phyloP scores from a whole-genome alignment of 306 rosid species.

The Malus fusca region DNA sequence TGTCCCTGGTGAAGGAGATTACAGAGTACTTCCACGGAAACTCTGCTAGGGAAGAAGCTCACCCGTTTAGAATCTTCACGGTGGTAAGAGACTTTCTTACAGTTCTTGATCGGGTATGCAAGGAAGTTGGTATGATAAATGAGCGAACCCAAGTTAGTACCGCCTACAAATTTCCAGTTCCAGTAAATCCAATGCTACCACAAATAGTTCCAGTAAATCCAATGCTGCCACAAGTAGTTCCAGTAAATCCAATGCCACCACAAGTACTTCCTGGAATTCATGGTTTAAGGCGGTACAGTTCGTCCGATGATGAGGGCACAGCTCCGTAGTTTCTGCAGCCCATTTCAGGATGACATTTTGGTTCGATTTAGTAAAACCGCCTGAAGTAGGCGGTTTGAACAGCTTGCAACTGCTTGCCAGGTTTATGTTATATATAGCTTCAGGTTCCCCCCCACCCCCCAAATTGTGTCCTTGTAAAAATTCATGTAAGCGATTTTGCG shows the following conservation, averaged over 20 bases:
- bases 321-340: constrained; percentile 30
- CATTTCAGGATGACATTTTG: constrained; percentile 19
- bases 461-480: constrained; percentile 47
- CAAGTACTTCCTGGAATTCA: constrained; percentile 55
- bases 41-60: constrained; percentile 92
- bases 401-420: constrained; percentile 11
- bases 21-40: constrained; percentile 95
- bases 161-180: constrained; percentile 83
- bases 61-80: constrained; percentile 89
- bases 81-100: constrained; percentile 83
- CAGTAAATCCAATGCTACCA: constrained; percentile 70
- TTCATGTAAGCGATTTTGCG: constrained; percentile 59
- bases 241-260: constrained; percentile 76
- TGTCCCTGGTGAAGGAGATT: constrained; percentile 86
- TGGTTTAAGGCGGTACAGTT: constrained; percentile 33
- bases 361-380: constrained; percentile 31
- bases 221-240: constrained; percentile 57
- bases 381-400: constrained; percentile 33
- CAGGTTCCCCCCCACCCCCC: constrained; percentile 1
- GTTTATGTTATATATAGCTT: neutral
- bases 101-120: constrained; percentile 78
- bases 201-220: constrained; percentile 64
- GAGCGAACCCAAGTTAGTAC: constrained; percentile 73
- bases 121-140: constrained; percentile 81
- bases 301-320: constrained; percentile 50